A percentile compares a stretch with the other conserved stretches of the same genome.
These are phyloP conservation scores for Cyanidiococcus yangmingshanensis DNA, from an alignment of 23 red algal species.

Conservation along the genomic window DNA sequence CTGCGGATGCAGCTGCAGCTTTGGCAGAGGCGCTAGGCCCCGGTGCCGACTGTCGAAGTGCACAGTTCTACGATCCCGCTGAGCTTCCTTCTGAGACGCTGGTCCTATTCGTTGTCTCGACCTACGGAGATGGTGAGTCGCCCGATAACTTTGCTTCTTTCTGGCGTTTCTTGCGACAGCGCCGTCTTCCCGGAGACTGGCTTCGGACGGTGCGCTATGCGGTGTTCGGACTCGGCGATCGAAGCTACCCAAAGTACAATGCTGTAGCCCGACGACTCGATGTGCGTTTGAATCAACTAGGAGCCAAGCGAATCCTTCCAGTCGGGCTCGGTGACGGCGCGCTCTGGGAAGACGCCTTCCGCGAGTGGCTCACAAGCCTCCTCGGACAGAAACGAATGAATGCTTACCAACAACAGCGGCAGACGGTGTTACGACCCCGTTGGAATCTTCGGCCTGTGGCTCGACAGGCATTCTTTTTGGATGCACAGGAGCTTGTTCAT, in stretches of 20 bases:
- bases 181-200: constrained; percentile 20
- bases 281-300: constrained; percentile 2
- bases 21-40: not conserved
- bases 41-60: not conserved
- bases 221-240: constrained; percentile 30
- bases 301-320: not conserved
- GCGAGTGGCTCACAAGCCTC: constrained; percentile 11
- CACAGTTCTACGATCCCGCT: not conserved
- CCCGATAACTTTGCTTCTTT: constrained; percentile 15
- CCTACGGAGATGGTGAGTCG: constrained; percentile 13
- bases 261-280: constrained; percentile 23
- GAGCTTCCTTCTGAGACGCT: not conserved
- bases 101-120: constrained; percentile 15
- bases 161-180: constrained; percentile 1
- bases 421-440: not conserved
- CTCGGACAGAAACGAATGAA: not conserved
- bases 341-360: not conserved
- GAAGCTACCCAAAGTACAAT: constrained; percentile 28
- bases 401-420: not conserved
- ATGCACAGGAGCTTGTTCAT: not conserved
- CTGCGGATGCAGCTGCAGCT: not conserved
- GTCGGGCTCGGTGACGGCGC: constrained; percentile 25
- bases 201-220: constrained; percentile 15
- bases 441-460: not conserved
- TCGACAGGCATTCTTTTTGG: constrained; percentile 6